phyloP scores from a whole-genome alignment of 2,329 filamentous ascomycete genomes.

The Fusarium napiforme region DNA sequence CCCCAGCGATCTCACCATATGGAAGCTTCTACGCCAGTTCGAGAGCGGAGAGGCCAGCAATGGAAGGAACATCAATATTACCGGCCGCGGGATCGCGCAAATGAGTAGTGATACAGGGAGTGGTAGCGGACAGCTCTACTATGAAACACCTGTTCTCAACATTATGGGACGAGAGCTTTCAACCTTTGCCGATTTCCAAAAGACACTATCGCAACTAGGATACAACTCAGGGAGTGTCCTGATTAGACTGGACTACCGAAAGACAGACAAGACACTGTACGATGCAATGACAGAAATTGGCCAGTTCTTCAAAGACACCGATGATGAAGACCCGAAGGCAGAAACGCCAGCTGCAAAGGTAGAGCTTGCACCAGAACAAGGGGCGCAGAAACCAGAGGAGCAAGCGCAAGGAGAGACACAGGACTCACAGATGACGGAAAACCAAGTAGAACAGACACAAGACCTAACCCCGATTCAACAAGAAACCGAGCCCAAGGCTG shows the following conservation, averaged over 20 bases:
- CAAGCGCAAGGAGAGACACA: conserved; percentile 12
- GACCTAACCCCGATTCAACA: conserved; percentile 6
- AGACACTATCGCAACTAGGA: conserved; percentile 86
- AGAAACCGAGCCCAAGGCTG: conserved; percentile 1
- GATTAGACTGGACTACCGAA: conserved; percentile 80
- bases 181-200: conserved; percentile 84
- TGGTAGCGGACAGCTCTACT: conserved; percentile 81
- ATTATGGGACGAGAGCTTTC: conserved; percentile 84
- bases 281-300: conserved; percentile 87
- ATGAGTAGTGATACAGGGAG: conserved; percentile 62
- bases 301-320: conserved; percentile 73
- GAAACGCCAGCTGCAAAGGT: conserved; percentile 6
- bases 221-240: conserved; percentile 86
- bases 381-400: conserved; percentile 14
- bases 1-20: conserved; percentile 86
- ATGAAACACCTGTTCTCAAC: conserved; percentile 86
- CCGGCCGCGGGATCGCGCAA: conserved; percentile 79
- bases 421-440: conserved; percentile 42
- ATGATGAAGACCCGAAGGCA: conserved; percentile 40
- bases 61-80: conserved; percentile 78
- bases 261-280: conserved; percentile 81
- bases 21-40: conserved; percentile 90
- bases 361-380: conserved; percentile 13
- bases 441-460: conserved; percentile 9
- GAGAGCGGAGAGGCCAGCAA: conserved; percentile 77